phyloP scores from a whole-genome alignment of 2,329 filamentous ascomycete species.

The Fusarium sp. region DNA sequence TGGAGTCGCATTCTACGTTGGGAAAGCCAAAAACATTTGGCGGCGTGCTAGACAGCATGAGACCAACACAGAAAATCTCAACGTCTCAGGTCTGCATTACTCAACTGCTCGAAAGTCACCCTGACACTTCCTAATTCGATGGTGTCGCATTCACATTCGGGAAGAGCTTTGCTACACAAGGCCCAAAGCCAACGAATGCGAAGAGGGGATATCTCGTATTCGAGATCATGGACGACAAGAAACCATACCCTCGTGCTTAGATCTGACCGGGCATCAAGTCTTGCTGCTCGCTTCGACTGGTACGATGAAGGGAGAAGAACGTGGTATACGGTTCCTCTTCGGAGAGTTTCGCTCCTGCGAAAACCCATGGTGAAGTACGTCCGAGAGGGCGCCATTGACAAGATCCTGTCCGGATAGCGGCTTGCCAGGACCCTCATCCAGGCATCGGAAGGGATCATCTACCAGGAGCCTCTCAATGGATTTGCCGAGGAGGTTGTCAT shows the following conservation, averaged over 20 bases:
- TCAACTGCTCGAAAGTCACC: neutral
- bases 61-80: neutral
- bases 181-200: neutral
- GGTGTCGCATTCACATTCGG: neutral
- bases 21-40: neutral
- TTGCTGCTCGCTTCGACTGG: neutral
- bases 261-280: neutral
- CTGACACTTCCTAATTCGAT: neutral
- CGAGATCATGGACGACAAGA: neutral
- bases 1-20: neutral
- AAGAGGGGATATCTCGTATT: neutral
- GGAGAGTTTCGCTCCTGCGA: neutral
- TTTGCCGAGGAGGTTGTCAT: neutral
- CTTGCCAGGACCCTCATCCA: neutral
- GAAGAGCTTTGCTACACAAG: neutral
- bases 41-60: neutral
- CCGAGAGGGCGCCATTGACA: neutral
- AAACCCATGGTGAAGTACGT: neutral
- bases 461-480: neutral
- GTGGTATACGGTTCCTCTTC: neutral
- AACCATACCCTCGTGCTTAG: neutral
- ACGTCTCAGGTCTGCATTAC: neutral
- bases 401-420: neutral
- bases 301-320: neutral
- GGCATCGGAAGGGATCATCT: neutral